Evolutionary conservation across 192 early-diverging fungal species (phyloP), one percentile per base, ranked within the genome.

Genomic region (Geosiphon pyriformis): DNA sequence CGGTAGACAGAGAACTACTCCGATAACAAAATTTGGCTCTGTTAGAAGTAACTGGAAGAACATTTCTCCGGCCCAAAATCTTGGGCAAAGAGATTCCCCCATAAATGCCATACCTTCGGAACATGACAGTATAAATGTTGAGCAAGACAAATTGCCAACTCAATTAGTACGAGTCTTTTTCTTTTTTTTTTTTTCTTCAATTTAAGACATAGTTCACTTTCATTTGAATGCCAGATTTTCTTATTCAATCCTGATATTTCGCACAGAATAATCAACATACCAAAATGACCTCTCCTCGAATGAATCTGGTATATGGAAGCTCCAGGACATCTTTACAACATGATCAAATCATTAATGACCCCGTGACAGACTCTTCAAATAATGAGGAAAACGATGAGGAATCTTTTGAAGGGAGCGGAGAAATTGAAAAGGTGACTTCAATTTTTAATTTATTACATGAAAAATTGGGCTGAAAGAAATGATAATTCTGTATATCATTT

Each of bases 1-100:
- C 8, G 57, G 47, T 33, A 20, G 65, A 56, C 37, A 46, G 12
- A 59, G 48, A 35, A 60, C 70, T 23, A 49, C 65, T 10, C 42
- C 57, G n/a, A 54, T 66, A 4, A 50, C 46, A 18, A 71, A 59
- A 42, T 59, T 58, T 51, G 29, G 61, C 31, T 25, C 26, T 8
- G 37, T 61, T 61, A 52, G 31, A 17, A 56, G 26, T 54, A 48
- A 31, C 20, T 71, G 70, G 70, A 56, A 61, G 23, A 32, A 61
- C 46, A 56, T 32, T 31, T 33, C 48, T 12, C 54, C 68, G 20
- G 31, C 49, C n/a, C n/a, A n/a, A n/a, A n/a, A n/a, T 17, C 59
- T 37, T 32, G 59, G 37, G n/a, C 22, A 52, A 25, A 52, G 51
- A 3, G 51, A 52, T 23, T 20, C 22, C 4, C 26, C 51, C 0